Conservation (phyloP, 352 stramenopile genomes). For the Peronospora belbahrii region DNA sequence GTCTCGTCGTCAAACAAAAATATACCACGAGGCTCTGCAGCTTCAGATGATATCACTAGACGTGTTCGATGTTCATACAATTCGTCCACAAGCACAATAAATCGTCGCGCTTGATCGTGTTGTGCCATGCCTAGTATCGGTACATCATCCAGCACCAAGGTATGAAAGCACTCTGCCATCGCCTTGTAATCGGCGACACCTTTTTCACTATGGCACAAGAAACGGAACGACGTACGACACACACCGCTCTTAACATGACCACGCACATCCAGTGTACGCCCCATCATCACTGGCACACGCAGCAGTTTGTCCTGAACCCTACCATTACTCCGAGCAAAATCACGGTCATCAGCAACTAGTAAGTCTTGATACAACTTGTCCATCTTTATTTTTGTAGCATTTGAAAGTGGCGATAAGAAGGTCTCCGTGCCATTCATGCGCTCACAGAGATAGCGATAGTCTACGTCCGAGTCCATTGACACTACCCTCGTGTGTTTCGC, state of each 20-base stretch:
- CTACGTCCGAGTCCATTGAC: constrained; percentile 53
- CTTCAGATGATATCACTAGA: constrained; percentile 50
- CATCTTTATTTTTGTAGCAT: constrained; percentile 26
- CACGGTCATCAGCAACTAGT: constrained; percentile 9
- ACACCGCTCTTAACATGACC: constrained; percentile 36
- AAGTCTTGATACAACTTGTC: constrained; percentile 38
- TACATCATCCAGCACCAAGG: constrained; percentile 87
- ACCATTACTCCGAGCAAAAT: not conserved
- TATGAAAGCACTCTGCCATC: constrained; percentile 87
- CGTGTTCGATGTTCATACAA: constrained; percentile 89
- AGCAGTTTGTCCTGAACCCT: constrained; percentile 22
- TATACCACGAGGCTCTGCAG: constrained; percentile 29
- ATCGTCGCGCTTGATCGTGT: constrained; percentile 90
- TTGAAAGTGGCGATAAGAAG: constrained; percentile 51
- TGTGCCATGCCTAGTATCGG: constrained; percentile 76
- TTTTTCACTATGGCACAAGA: constrained; percentile 92
- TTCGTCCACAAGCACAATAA: constrained; percentile 97
- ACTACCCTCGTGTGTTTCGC: constrained; percentile 81
- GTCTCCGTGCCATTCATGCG: constrained; percentile 25
- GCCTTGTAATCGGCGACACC: constrained; percentile 94
- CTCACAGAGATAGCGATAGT: constrained; percentile 64
- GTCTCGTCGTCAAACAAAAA: constrained; percentile 64
- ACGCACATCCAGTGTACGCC: constrained; percentile 43
- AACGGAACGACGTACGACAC: constrained; percentile 83
- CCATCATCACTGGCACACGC: constrained; percentile 76